A percentile compares a stretch with the other conserved stretches of the same genome.
Evolutionary conservation across 2,329 filamentous ascomycete genomes (phyloP).

Genomic region (Aureobasidium sp.): DNA sequence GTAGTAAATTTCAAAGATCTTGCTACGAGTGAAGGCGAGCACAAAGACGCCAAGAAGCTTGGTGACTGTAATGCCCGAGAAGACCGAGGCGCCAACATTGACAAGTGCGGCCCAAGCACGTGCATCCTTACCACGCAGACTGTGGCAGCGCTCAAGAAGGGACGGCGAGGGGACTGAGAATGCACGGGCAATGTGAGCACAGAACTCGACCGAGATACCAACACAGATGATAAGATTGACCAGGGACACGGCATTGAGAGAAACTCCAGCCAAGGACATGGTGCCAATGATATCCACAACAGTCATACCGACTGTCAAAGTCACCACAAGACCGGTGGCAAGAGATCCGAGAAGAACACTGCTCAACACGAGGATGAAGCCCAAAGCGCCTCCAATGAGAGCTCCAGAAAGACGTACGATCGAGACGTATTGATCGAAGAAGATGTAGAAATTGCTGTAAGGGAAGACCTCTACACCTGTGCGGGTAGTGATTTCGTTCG

Average conservation of each 20-base stretch:
- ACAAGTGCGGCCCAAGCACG: constrained; percentile 88
- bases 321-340: constrained; percentile 73
- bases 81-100: constrained; percentile 90
- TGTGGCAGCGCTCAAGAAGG: constrained; percentile 66
- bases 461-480: constrained; percentile 84
- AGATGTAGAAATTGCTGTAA: constrained; percentile 97
- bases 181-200: constrained; percentile 88
- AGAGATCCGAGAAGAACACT: constrained; percentile 76
- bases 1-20: constrained; percentile 99
- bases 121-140: constrained; percentile 74
- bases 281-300: constrained; percentile 89
- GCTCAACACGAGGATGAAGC: constrained; percentile 76
- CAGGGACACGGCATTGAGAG: constrained; percentile 87
- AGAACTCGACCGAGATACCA: constrained; percentile 94
- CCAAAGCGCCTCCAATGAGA: constrained; percentile 74
- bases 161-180: constrained; percentile 86
- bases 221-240: constrained; percentile 97
- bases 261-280: constrained; percentile 84
- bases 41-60: constrained; percentile 90
- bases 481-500: constrained; percentile 61
- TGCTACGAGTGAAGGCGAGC: constrained; percentile 87
- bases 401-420: constrained; percentile 75
- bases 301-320: constrained; percentile 84
- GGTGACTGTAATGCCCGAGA: constrained; percentile 92
- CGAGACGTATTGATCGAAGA: constrained; percentile 92